These are phyloP conservation scores for Neurospora sp. DNA, from an alignment of 495 filamentous ascomycete genomes.

Conservation along the genomic window DNA sequence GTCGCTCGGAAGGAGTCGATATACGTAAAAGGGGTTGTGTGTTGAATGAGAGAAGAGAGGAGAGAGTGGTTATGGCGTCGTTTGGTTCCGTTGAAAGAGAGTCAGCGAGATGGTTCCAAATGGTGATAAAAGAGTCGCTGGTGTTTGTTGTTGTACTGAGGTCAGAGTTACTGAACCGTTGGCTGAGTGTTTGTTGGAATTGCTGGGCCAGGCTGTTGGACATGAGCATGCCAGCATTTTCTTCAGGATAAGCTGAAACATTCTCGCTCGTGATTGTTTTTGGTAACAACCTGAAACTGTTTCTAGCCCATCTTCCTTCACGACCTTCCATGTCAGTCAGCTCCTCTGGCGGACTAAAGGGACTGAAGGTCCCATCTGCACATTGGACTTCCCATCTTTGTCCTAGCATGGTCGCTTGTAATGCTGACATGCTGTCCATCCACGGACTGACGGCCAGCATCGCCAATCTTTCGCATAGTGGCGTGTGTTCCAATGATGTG, in stretches of 20 bases:
- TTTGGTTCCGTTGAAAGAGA: neutral
- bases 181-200: neutral
- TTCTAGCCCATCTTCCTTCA: neutral
- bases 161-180: neutral
- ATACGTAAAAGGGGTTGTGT: conserved; percentile 8
- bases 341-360: neutral
- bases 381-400: conserved; percentile 13
- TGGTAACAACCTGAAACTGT: neutral
- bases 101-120: neutral
- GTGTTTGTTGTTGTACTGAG: neutral
- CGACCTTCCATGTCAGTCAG: neutral
- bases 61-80: neutral
- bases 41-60: conserved; percentile 11
- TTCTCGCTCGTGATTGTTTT: neutral
- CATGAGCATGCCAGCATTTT: neutral
- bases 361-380: conserved; percentile 14
- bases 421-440: conserved; percentile 12
- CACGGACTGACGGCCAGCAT: conserved; percentile 13
- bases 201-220: neutral
- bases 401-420: conserved; percentile 12
- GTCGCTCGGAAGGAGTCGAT: conserved; percentile 10
- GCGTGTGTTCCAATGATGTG: conserved; percentile 6
- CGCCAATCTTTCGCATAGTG: conserved; percentile 11
- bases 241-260: neutral
- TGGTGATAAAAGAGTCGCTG: neutral